Conservation (phyloP, 2,329 filamentous ascomycete species). For the Epichloe amarillans region DNA sequence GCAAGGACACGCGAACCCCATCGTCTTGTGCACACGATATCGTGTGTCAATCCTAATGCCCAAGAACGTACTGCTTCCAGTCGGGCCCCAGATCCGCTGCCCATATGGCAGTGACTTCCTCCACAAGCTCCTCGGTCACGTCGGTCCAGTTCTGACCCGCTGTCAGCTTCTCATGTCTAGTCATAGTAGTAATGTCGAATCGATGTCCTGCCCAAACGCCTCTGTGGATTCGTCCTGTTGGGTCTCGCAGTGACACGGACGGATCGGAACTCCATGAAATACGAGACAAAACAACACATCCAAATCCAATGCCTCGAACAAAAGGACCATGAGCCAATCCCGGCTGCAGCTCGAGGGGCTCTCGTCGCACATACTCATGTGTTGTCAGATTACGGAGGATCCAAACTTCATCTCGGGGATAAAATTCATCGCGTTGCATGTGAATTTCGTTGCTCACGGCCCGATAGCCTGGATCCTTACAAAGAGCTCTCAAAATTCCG, state of each 20-base stretch:
- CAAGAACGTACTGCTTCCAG: background rate
- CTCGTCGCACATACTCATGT: background rate
- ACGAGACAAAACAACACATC: background rate
- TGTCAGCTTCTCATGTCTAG: background rate
- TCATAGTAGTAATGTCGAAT: background rate
- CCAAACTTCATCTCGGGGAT: background rate
- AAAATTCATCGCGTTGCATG: background rate
- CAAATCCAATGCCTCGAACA: background rate
- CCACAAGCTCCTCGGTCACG: background rate
- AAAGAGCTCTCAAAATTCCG: too few species aligned
- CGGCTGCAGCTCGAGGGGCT: background rate
- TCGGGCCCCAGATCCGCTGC: background rate
- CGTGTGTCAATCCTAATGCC: too few species aligned
- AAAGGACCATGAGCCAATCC: background rate
- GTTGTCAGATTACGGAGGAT: constrained; percentile 1
- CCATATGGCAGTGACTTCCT: background rate
- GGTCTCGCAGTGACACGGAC: background rate
- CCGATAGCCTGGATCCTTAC: too few species aligned
- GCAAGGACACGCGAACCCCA: too few species aligned
- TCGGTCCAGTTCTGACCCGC: background rate
- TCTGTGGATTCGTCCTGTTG: background rate
- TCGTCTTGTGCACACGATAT: too few species aligned
- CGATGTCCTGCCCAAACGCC: constrained; percentile 1
- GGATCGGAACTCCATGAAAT: background rate
- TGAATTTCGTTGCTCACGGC: background rate